Conservation (phyloP, 2,329 filamentous ascomycete genomes). For the Didymellaceae sp. region DNA sequence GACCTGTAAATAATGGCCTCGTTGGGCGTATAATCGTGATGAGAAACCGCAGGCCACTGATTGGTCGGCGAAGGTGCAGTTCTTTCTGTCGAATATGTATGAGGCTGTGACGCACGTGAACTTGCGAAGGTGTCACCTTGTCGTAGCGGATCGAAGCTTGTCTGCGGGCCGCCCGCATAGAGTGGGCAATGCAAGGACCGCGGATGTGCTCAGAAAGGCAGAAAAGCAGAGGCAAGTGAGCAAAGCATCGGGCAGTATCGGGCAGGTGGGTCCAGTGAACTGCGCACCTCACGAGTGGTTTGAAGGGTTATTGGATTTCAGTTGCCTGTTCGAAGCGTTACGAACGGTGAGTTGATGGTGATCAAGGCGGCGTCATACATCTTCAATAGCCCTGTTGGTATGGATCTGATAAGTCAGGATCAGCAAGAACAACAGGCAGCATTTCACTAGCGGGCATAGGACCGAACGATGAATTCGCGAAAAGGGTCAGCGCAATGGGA, state of each 20-base stretch:
- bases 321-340: slow-evolving; percentile 6
- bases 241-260: slow-evolving; percentile 18
- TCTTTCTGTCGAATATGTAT: slow-evolving; percentile 25
- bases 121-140: slow-evolving; percentile 17
- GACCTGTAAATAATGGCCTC: slow-evolving; percentile 13
- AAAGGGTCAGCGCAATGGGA: slow-evolving; percentile 16
- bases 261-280: slow-evolving; percentile 5
- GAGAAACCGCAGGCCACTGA: slow-evolving; percentile 44
- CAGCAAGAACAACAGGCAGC: slow-evolving; percentile 12
- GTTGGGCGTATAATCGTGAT: slow-evolving; percentile 29
- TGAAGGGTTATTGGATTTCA: slow-evolving; percentile 2
- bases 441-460: slow-evolving; percentile 1
- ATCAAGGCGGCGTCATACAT: slow-evolving; percentile 30
- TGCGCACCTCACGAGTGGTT: neutral
- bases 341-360: slow-evolving; percentile 17
- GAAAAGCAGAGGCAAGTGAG: slow-evolving; percentile 1
- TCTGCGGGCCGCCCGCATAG: slow-evolving; percentile 12
- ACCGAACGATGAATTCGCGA: slow-evolving; percentile 6
- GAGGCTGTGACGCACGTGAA: slow-evolving; percentile 34
- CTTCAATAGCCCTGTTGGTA: slow-evolving; percentile 3
- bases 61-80: slow-evolving; percentile 31
- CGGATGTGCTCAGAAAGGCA: slow-evolving; percentile 3
- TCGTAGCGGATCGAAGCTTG: slow-evolving; percentile 14
- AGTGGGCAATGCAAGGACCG: slow-evolving; percentile 7
- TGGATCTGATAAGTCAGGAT: slow-evolving; percentile 19